phyloP scores from a whole-genome alignment of 2,329 filamentous ascomycete species.

The Arthrinium phaeospermum region DNA sequence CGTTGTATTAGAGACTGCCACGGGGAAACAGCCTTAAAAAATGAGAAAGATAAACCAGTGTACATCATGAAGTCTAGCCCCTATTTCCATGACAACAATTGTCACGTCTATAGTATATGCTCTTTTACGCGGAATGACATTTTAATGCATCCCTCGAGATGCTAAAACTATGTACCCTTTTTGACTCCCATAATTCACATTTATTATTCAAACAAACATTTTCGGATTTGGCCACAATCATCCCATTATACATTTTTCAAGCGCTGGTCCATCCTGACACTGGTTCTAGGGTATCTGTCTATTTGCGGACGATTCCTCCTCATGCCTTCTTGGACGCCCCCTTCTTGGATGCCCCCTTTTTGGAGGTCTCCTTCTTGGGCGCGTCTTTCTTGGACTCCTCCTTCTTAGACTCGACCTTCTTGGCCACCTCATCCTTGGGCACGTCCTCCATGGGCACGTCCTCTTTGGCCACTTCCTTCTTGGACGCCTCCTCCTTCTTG shows the following conservation, averaged over 20 bases:
- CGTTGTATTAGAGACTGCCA: neutral
- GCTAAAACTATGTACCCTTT: neutral
- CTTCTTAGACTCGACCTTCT: neutral
- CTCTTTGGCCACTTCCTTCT: neutral
- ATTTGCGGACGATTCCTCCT: neutral
- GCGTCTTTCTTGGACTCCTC: neutral
- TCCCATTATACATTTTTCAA: slow-evolving; percentile 9
- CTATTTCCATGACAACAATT: neutral
- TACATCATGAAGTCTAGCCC: neutral
- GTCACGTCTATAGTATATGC: neutral
- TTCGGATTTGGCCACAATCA: neutral
- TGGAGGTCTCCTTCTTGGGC: neutral
- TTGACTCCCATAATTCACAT: neutral
- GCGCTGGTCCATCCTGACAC: neutral
- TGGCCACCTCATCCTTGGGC: neutral
- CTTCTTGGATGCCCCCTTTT: neutral
- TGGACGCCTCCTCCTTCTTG: neutral
- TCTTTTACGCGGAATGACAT: neutral
- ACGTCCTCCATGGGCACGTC: neutral
- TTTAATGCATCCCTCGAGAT: neutral
- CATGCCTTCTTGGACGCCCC: slow-evolving; percentile 8
- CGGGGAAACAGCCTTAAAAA: neutral
- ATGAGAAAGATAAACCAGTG: neutral
- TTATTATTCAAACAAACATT: neutral
- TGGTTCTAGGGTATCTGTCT: slow-evolving; percentile 11